phyloP scores from a whole-genome alignment of 1,139 yeast genomes.

The Suhomyces wounanorum region DNA sequence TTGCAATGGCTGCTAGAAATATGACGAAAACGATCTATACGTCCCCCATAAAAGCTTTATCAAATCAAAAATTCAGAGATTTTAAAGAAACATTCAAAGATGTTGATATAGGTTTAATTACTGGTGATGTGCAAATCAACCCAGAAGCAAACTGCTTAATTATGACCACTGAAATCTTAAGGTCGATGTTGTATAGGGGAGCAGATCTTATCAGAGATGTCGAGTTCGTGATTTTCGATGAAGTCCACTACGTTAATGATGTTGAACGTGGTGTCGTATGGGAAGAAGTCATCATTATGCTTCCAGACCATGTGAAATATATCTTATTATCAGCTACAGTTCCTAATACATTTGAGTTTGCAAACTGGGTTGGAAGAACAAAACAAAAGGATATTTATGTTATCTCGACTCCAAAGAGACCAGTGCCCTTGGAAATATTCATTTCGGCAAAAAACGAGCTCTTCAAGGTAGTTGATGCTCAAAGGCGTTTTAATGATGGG shows the following conservation, averaged over 20 bases:
- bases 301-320: constrained; percentile 93
- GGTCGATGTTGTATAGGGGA: constrained; percentile 95
- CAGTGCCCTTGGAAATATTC: constrained; percentile 88
- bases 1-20: constrained; percentile 86
- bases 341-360: constrained; percentile 96
- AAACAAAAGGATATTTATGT: constrained; percentile 95
- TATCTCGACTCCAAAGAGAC: constrained; percentile 92
- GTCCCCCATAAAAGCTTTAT: constrained; percentile 88
- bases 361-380: constrained; percentile 97
- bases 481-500: constrained; percentile 63
- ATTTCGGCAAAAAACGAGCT: constrained; percentile 75
- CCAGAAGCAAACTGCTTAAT: constrained; percentile 96
- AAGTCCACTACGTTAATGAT: constrained; percentile 96
- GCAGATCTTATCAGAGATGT: constrained; percentile 96
- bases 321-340: constrained; percentile 92
- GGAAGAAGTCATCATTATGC: constrained; percentile 97
- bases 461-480: constrained; percentile 72
- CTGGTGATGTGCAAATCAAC: constrained; percentile 97
- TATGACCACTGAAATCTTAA: constrained; percentile 95
- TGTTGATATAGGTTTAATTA: constrained; percentile 88
- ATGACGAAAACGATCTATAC: constrained; percentile 93
- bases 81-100: constrained; percentile 78
- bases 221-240: constrained; percentile 96
- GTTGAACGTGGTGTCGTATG: constrained; percentile 98
- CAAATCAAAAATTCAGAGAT: constrained; percentile 93